Percentiles rank a stretch among this genome's conserved stretches.
Conservation (phyloP, 148 eudicot species). For the Amaranthus cruentus region DNA sequence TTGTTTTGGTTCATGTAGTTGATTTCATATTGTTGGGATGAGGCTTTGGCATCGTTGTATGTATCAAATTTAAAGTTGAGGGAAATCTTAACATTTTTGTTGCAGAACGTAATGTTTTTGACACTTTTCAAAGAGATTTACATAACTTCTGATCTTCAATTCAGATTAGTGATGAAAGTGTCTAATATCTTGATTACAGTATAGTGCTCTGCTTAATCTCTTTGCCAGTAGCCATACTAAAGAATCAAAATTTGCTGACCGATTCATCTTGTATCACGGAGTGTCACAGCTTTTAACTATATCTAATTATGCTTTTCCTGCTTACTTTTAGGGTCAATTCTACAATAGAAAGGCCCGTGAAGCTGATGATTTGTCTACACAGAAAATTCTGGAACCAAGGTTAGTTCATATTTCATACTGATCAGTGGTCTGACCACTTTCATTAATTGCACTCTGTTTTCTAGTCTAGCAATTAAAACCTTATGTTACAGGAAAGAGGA, state of each 20-base stretch:
- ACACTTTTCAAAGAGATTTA: not conserved
- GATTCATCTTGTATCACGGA: not conserved
- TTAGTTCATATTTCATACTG: conserved; percentile 7
- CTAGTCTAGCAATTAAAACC: not conserved
- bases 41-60: not conserved
- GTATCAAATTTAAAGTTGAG: not conserved
- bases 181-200: not conserved
- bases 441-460: not conserved
- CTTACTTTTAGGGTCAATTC: conserved; percentile 55
- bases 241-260: not conserved
- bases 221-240: not conserved
- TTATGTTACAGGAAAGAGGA: conserved; percentile 33
- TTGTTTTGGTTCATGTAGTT: no score
- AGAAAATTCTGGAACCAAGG: conserved; percentile 50
- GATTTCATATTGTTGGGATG: no score
- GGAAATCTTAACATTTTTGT: not conserved
- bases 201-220: not conserved
- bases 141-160: not conserved
- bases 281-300: not conserved
- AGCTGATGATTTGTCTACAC: conserved; percentile 57
- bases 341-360: conserved; percentile 54
- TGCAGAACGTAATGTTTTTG: not conserved
- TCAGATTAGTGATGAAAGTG: not conserved
- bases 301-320: conserved; percentile 1
- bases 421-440: not conserved